Evolutionary conservation across 164 flowering plant species (phyloP), one percentile per base, ranked within the genome.

Genomic region (Liquidambar formosana): DNA sequence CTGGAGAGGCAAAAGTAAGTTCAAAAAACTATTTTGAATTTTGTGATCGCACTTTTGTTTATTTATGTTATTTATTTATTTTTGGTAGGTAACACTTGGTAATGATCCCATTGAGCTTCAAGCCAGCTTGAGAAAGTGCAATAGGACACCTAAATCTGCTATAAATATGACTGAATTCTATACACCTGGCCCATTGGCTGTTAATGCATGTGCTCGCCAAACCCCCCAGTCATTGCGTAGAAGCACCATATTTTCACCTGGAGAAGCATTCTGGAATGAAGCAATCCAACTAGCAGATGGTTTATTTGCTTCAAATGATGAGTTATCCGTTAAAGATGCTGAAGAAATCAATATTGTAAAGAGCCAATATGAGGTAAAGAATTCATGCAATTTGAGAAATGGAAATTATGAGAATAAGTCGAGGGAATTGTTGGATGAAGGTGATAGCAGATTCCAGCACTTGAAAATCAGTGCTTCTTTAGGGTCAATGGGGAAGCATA

Each of bases 181-280:
- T 61, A 87, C 95, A 45, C 92, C 97, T 67, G 75, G 83, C 28
- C 41, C 76, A 38, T 64, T 52, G 52, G 66, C 69, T 65, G 73
- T 44, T 28, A 75, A 73, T 66, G 38, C 70, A 10, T 58, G 60
- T 71, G 62, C 77, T 65, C 72, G 47, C 72, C 84, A 76, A 61
- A 89, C 93, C 60, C 95, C 97, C 13, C 83, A 77, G 60, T 89
- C 91, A 70, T 67, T 66, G 57, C 72, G 76, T 64, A 88, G 97
- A 60, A 85, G 87, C 78, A 89, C 92, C 49, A 71, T 84, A 14
- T 83, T 90, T 82, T 95, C 99, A 71, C 99, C 97, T 57, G 99
- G 99, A 73, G 99, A 95, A 72, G 83, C 83, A 66, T 95, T 95
- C 57, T 95, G 99, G 97, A 80, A 84, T 66, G 99, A 95, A 81